A percentile compares a stretch with the other conserved stretches of the same genome.
These are phyloP conservation scores for Sodiomyces alkalinus DNA, from an alignment of 2,329 filamentous ascomycete genomes.

Conservation along the genomic window DNA sequence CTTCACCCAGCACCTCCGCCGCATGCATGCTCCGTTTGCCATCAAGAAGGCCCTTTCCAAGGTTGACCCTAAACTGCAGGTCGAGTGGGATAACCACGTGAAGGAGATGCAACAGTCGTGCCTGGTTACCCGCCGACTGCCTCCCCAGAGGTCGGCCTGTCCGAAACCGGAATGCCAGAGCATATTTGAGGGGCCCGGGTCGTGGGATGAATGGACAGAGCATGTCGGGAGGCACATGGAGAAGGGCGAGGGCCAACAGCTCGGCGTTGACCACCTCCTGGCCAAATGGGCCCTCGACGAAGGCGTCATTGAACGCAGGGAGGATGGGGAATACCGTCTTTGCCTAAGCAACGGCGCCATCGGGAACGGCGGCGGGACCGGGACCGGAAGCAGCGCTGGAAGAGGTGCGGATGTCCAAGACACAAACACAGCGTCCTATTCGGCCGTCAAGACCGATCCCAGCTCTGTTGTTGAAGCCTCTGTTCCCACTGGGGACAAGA, in stretches of 20 bases:
- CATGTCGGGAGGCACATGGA: constrained; percentile 87
- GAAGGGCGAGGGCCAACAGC: constrained; percentile 42
- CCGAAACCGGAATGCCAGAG: constrained; percentile 55
- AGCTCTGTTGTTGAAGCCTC: constrained; percentile 2
- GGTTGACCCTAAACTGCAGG: constrained; percentile 41
- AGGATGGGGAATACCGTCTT: constrained; percentile 41
- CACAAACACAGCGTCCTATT: constrained; percentile 7
- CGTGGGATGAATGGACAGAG: constrained; percentile 87
- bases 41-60: constrained; percentile 43
- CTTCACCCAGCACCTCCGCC: constrained; percentile 83
- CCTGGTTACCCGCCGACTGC: constrained; percentile 50
- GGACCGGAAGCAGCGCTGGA: constrained; percentile 3
- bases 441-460: constrained; percentile 7
- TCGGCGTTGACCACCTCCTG: constrained; percentile 42
- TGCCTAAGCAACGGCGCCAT: constrained; percentile 23
- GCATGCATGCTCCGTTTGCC: constrained; percentile 72
- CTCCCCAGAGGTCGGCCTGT: constrained; percentile 59
- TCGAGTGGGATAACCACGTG: constrained; percentile 49
- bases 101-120: constrained; percentile 62
- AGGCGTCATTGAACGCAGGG: constrained; percentile 43
- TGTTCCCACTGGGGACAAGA: constrained; percentile 3
- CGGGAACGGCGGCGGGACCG: constrained; percentile 3
- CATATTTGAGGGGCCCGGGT: constrained; percentile 53
- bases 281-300: constrained; percentile 49
- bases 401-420: no score